phyloP scores from a whole-genome alignment of 768 basidiomycete genomes.

The Exsudoporus frostii region DNA sequence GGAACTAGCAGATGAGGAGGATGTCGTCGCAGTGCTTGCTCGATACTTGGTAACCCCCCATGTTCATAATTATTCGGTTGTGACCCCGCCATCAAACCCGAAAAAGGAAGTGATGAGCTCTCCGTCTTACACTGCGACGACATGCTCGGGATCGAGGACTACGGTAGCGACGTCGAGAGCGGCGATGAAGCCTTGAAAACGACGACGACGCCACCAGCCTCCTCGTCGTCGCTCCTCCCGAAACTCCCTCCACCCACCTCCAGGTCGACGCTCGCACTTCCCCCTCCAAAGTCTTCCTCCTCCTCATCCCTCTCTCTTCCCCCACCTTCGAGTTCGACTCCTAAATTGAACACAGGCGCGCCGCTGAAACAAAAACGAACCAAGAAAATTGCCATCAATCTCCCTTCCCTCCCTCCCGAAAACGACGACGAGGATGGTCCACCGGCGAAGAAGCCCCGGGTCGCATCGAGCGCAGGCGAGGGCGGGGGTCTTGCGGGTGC shows the following conservation, averaged over 20 bases:
- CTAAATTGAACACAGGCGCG: conserved; percentile 10
- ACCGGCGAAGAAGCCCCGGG: conserved; percentile 55
- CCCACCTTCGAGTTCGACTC: conserved; percentile 16
- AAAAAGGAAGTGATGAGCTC: neutral
- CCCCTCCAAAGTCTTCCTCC: conserved; percentile 30
- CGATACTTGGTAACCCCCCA: neutral
- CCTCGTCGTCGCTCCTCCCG: conserved; percentile 14
- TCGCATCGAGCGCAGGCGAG: conserved; percentile 38
- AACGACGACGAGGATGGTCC: conserved; percentile 50
- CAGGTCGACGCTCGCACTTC: conserved; percentile 35
- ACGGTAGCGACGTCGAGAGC: conserved; percentile 69
- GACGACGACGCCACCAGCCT: neutral
- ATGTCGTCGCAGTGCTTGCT: conserved; percentile 9
- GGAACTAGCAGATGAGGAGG: conserved; percentile 14
- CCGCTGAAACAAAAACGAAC: conserved; percentile 39
- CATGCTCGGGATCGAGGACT: conserved; percentile 77
- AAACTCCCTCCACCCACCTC: conserved; percentile 27
- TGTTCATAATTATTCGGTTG: neutral
- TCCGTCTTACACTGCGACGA: neutral
- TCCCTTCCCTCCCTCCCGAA: conserved; percentile 29
- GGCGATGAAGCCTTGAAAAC: conserved; percentile 39
- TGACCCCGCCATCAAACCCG: neutral
- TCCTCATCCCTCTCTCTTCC: conserved; percentile 30
- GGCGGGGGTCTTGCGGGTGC: conserved; percentile 34
- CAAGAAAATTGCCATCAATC: conserved; percentile 43